Evolutionary conservation across 352 stramenopile genomes (phyloP).

Genomic region (Peronosclerospora sorghi): DNA sequence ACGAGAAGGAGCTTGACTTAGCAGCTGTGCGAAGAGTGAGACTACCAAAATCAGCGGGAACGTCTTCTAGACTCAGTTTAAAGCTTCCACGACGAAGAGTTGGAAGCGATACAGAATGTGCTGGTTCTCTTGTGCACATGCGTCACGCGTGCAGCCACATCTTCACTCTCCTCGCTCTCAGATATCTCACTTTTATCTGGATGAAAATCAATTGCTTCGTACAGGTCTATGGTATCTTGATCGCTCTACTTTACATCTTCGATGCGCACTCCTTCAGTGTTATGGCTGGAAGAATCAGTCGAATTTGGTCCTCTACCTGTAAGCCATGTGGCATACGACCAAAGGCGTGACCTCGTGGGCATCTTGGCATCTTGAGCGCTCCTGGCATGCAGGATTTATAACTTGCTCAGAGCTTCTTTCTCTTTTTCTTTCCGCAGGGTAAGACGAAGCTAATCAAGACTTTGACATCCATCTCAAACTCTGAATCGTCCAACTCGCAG

Average conservation of each 20-base stretch:
- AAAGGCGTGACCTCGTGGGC: slow-evolving; percentile 41
- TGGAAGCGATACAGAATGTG: slow-evolving; percentile 79
- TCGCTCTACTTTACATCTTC: slow-evolving; percentile 73
- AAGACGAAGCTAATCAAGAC: slow-evolving; percentile 53
- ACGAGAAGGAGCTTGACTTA: slow-evolving; percentile 7
- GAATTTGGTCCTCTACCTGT: slow-evolving; percentile 9
- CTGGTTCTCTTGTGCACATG: slow-evolving; percentile 28
- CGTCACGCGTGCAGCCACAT: slow-evolving; percentile 12
- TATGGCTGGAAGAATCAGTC: slow-evolving; percentile 5
- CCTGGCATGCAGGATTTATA: slow-evolving; percentile 16
- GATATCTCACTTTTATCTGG: slow-evolving; percentile 22
- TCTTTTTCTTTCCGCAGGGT: slow-evolving; percentile 34
- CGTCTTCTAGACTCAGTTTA: slow-evolving; percentile 32
- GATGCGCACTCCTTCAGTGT: slow-evolving; percentile 9
- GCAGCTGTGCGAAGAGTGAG: slow-evolving; percentile 5
- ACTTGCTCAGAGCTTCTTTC: slow-evolving; percentile 19
- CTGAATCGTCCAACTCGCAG: slow-evolving; percentile 50
- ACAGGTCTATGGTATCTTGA: slow-evolving; percentile 72
- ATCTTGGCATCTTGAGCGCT: slow-evolving; percentile 8
- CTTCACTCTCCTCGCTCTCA: slow-evolving; percentile 16
- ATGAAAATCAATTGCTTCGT: slow-evolving; percentile 77
- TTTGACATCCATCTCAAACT: slow-evolving; percentile 56
- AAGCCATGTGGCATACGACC: slow-evolving; percentile 72
- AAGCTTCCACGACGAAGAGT: slow-evolving; percentile 50
- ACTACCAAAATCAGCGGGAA: slow-evolving; percentile 5